Evolutionary conservation across 164 flowering plant genomes (phyloP), one percentile per base, ranked within the genome.

Genomic region (Vitis amurensis): DNA sequence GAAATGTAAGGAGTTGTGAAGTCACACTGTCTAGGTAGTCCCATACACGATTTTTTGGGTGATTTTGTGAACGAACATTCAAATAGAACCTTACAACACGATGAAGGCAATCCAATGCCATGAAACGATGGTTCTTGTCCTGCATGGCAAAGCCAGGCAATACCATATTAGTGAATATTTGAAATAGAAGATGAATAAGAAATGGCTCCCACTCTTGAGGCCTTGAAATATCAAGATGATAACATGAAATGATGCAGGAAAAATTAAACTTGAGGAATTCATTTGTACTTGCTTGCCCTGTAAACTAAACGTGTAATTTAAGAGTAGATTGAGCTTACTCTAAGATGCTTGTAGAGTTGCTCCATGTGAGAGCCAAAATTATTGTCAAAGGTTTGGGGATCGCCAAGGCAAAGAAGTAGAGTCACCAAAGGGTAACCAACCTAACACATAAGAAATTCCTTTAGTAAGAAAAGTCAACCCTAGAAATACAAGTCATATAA

Each of bases 381-480:
- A 75, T 61, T 80, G 70, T 86, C 89, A 78, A 96, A 96, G 61
- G 87, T 81, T 76, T 81, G 91, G 74, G 97, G 96, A 79, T 96
- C 97, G 47, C 99, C 99, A 72, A 96, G 94, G 79, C 99, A 96
- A 55, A 96, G 92, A 77, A 96, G 95, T 78, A 96, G 97, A 64
- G 99, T 93, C 74, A 92, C 98, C 85, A 96, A 79, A 27, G 99
- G 99, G 61, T 93, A 96, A 48, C 97, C 99, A 83, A 96, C 99
- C 99, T 96, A 74, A 27, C 30, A 72, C 63, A 68, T 11, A 31
- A n/a, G 8, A n/a, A 67, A 69, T 47, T 31, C 8, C 30, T 58
- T 16, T 57, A 12, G 13, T 57, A 10, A 57, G 61, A 31, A 30
- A 29, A 55, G 9, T 10, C 12, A 11, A 51, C 66, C 19, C 30